Evolutionary conservation across 108 stramenopile species (phyloP).

Genomic region (Licmophora abbreviata): DNA sequence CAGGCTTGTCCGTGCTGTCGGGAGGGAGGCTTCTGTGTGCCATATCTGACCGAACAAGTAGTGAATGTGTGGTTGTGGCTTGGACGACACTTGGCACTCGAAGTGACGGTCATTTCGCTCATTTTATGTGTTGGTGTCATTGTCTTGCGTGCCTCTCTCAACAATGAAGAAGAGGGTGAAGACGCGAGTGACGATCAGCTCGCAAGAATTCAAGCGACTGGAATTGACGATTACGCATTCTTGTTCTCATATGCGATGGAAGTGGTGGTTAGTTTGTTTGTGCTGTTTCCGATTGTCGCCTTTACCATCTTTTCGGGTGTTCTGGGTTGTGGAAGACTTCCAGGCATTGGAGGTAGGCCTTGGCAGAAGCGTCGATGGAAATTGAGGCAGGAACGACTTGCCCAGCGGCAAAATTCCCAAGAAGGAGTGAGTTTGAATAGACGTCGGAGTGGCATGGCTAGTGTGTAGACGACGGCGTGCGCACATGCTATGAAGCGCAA

Average conservation of each 20-base stretch:
- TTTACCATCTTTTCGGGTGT: constrained; percentile 23
- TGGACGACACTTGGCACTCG: constrained; percentile 1
- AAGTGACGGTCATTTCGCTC: neutral
- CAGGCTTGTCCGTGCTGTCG: constrained; percentile 6
- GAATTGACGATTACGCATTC: constrained; percentile 16
- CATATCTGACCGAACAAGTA: neutral
- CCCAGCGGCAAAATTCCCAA: too few relatives aligned
- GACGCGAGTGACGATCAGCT: too few relatives aligned
- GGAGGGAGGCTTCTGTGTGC: neutral
- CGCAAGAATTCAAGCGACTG: too few relatives aligned
- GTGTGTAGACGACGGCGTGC: too few relatives aligned
- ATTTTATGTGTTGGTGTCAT: constrained; percentile 1
- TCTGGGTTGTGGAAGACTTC: constrained; percentile 26
- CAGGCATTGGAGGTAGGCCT: constrained; percentile 30
- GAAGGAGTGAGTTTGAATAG: too few relatives aligned
- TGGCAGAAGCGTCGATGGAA: constrained; percentile 9
- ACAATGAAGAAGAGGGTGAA: constrained; percentile 10
- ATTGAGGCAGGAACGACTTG: too few relatives aligned
- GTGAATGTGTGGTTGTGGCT: constrained; percentile 5
- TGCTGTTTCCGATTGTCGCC: constrained; percentile 27
- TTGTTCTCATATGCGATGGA: constrained; percentile 26
- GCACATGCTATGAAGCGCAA: too few relatives aligned
- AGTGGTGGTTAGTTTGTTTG: constrained; percentile 16
- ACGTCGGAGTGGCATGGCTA: too few relatives aligned
- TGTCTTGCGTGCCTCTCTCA: constrained; percentile 1